Evolutionary conservation across 345 rosid species (phyloP), one percentile per base, ranked within the genome.

Genomic region (Erucastrum elatum): DNA sequence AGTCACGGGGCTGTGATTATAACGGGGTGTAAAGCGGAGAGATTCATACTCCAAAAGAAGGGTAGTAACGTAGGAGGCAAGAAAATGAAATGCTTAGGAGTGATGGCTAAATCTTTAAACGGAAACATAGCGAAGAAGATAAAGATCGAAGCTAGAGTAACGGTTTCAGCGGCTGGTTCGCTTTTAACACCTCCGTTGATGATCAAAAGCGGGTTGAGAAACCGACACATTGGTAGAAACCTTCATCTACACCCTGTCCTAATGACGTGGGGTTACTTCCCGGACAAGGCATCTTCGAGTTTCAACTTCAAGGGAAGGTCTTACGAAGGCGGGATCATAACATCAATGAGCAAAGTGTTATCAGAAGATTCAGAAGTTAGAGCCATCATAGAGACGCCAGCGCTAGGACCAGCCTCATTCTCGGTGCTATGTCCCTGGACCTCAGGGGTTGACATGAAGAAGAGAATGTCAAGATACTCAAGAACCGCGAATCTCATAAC

Each of bases 241-340:
- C 99, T 93, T 75, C 97, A 82, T 72, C 82, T 93, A 67, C 99
- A 95, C 64, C 97, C 99, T 3, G 96, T 89, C 51, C 31, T 82
- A 53, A 87, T 91, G 96, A 76, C 88, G 0, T 93, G 99, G 99
- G 99, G 98, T 17, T 91, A 93, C 86, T 95, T 95, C 80, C 98
- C 98, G 0, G 90, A 89, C 2, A 86, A 90, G 33, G 75, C 79
- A 83, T n/a, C 67, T 61, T 61, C 85, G 7, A 81, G 76, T 60
- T 69, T 87, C 21, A 21, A 21, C 21, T 21, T 21, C 76, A 83
- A 81, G 15, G 96, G 96, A 2, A 90, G 68, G 34, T 30, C 29
- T 0, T 79, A 77, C 26, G 88, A 89, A 80, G 92, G 92, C 5
- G 92, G 92, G 49, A 89, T 89, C 29, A 86, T 89, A 75, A 89